Evolutionary conservation across 2,329 filamentous ascomycete species (phyloP), one percentile per base, ranked within the genome.

Genomic region (Alternaria triticimaculans): DNA sequence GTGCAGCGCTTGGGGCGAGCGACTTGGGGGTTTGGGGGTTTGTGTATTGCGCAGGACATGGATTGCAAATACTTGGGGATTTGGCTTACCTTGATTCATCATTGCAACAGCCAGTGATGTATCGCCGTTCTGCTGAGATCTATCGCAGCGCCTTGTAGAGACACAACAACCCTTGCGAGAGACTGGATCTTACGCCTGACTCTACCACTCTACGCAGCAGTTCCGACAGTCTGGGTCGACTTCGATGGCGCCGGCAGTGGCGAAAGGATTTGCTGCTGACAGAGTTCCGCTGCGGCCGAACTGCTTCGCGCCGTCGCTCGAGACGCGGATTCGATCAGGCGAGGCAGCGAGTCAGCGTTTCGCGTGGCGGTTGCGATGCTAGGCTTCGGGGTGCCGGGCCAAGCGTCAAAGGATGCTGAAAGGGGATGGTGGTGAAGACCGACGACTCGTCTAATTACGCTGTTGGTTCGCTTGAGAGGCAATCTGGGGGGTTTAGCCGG

Each of bases 71-170:
- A 66, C 65, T 57, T 66, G 66, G 61, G 73, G 72, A 72, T 70
- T 72, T 75, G 71, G 78, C 79, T 79, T 78, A 81, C 79, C 73
- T 76, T 72, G 69, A 65, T 80, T 77, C 79, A 81, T 80, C 53
- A 71, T 73, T 72, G 71, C 67, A 70, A 70, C 56, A 64, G 59
- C 61, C 55, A 64, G 66, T 55, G 68, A 66, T 68, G 62, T 68
- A 69, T 66, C 60, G 68, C 63, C 56, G 44, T 64, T 70, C 61
- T 67, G 66, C 68, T 63, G 63, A 69, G 68, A 68, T 69, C 66
- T 62, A 67, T 68, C 44, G 50, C 58, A 50, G 63, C 61, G 59
- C 67, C 67, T 41, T 58, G 59, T 60, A 64, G 62, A 54, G 46
- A 58, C 44, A 62, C 63, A 62, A 68, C 63, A 62, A 63, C 49